Base-by-base conservation (phyloP, 2,329 filamentous ascomycete species). In the Keithomyces neogunnii region DNA sequence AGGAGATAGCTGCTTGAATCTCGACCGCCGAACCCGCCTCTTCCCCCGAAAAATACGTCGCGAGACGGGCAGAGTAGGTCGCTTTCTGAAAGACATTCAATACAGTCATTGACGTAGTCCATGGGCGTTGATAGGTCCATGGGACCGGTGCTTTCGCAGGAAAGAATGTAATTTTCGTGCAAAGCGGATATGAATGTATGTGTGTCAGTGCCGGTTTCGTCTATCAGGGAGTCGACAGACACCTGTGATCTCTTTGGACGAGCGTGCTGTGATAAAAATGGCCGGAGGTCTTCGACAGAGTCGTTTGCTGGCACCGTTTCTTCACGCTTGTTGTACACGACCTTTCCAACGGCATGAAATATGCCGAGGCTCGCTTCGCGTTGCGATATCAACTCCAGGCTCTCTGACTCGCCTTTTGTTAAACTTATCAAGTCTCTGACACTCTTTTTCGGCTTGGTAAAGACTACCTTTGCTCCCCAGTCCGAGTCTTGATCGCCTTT, bases 261-360 rank as follows among this genome's bases (percentile, higher is more conserved):
- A 5, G 79, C 74, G 56, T 76, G 68, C 9, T 80, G 74, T 3
- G 74, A 71, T 36, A 88, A 65, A 63, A 82, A 78, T n/a, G 66
- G 59, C 4, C 85, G 85, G 19, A 89, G 70, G 29, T 67, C 66
- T 59, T 86, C 82, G 19, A 69, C 67, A 3, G 67, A 63, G 33
- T 74, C 69, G 7, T 63, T 63, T 7, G 66, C 59, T 10, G 75
- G 68, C 3, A 69, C 66, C 45, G 55, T 64, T 31, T 85, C 82
- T 28, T 86, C 78, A 45, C 93, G 81, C 66, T 96, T 99, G 72
- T 99, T 99, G 72, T 97, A 95, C 1, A 97, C 85, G 2, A 99
- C 88, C 64, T 93, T 96, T 3, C 92, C 93, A 10, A 97, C 88
- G 0, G 93, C 90, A 66, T 99, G 93, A 63, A 99, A 99, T 48